Conservation (phyloP, 345 rosid genomes). For the Melaleuca alternifolia region DNA sequence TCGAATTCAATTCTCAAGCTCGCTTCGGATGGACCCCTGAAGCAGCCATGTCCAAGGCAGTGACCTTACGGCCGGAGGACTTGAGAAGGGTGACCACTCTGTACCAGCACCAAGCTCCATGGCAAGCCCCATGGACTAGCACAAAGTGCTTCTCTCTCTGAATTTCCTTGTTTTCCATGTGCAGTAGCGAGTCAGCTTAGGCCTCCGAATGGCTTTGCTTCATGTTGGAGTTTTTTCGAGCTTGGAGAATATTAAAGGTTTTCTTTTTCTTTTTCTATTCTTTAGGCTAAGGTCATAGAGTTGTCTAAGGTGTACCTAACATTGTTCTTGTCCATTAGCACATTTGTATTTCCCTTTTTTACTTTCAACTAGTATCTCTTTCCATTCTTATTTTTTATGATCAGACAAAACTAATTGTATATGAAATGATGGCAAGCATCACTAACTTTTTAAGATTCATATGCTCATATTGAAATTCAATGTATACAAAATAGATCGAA, state of each 20-base stretch:
- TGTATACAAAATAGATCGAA: background rate
- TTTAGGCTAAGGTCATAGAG: background rate
- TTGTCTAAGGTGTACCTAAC: background rate
- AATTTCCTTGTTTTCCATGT: background rate
- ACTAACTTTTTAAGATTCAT: background rate
- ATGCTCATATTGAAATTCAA: background rate
- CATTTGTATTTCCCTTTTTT: background rate
- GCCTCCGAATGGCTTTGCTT: background rate
- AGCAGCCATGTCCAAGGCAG: conserved; percentile 15
- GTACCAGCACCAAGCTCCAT: conserved; percentile 34
- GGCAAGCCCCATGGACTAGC: conserved; percentile 17
- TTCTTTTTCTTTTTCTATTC: background rate
- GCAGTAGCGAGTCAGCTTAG: background rate
- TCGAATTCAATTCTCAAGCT: background rate
- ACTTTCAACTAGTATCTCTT: background rate
- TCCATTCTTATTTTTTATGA: background rate
- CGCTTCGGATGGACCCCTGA: conserved; percentile 15
- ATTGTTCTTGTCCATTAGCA: background rate
- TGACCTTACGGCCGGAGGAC: conserved; percentile 13
- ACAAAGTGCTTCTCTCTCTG: conserved; percentile 6
- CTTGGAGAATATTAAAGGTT: background rate
- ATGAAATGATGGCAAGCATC: background rate
- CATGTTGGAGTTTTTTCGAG: background rate
- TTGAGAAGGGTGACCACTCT: conserved; percentile 5
- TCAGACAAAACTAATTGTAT: too few relatives aligned